Evolutionary conservation across 495 filamentous ascomycete species (phyloP).

Genomic region (Daldinia decipiens): DNA sequence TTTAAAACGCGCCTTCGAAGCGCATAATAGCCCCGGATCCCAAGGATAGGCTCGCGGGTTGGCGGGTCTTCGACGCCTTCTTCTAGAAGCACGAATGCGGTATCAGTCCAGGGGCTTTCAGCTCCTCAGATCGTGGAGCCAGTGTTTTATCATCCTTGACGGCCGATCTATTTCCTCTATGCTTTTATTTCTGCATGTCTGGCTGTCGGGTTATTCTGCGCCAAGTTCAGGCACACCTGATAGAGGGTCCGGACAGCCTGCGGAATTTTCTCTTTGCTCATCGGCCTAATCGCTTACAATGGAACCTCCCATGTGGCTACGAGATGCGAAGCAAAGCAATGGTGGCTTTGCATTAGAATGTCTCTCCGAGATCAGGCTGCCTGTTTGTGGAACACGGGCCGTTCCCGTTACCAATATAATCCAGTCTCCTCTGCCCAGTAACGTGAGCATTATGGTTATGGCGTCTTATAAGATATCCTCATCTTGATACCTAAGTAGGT

Average conservation of each 20-base stretch:
- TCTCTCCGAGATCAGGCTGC: conserved; percentile 4
- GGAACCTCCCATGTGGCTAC: conserved; percentile 1
- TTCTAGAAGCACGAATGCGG: conserved; percentile 35
- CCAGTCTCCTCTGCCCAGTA: not conserved
- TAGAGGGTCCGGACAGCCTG: not conserved
- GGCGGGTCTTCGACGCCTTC: conserved; percentile 27
- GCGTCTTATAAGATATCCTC: conserved; percentile 1
- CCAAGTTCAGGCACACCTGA: not conserved
- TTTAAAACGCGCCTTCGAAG: conserved; percentile 30
- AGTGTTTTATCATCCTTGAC: conserved; percentile 41
- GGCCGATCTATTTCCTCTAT: conserved; percentile 28
- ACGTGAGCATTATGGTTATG: not conserved
- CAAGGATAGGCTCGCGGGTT: conserved; percentile 22
- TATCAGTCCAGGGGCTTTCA: conserved; percentile 27
- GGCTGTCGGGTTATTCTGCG: conserved; percentile 12
- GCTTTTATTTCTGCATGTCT: conserved; percentile 14
- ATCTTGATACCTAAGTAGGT: not conserved
- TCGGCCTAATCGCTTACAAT: not conserved
- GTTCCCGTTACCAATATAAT: conserved; percentile 27
- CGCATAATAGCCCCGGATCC: conserved; percentile 32
- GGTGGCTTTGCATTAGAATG: conserved; percentile 1
- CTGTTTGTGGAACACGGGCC: conserved; percentile 20
- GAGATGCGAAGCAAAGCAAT: conserved; percentile 2
- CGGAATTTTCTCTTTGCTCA: conserved; percentile 7
- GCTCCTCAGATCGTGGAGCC: conserved; percentile 32